Evolutionary conservation across 495 filamentous ascomycete species (phyloP).

Genomic region (Cetradonia linearis): DNA sequence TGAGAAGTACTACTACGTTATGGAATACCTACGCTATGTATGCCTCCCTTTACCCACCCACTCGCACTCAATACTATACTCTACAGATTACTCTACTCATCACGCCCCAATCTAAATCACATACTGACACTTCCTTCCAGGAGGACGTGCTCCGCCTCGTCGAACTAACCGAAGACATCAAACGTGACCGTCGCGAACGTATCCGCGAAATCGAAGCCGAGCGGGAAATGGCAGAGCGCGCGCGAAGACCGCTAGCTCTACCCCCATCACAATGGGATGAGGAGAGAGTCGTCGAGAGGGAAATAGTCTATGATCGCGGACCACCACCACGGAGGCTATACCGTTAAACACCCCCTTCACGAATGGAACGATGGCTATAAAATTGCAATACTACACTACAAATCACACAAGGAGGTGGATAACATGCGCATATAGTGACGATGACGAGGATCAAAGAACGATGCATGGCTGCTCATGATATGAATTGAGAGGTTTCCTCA

Average conservation of each 20-base stretch:
- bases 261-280: conserved; percentile 36
- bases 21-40: conserved; percentile 82
- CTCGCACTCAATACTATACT: conserved; percentile 23
- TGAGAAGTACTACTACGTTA: conserved; percentile 79
- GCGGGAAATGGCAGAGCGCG: conserved; percentile 41
- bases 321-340: conserved; percentile 16
- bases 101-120: neutral
- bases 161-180: conserved; percentile 71
- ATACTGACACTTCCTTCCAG: conserved; percentile 33
- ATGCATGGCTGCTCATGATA: neutral
- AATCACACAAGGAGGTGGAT: neutral
- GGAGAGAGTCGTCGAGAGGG: conserved; percentile 48
- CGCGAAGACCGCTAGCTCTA: conserved; percentile 21
- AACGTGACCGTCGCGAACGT: conserved; percentile 60
- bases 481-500: neutral
- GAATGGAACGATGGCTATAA: neutral
- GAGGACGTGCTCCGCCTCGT: conserved; percentile 81
- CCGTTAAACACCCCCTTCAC: conserved; percentile 7
- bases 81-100: too few relatives aligned
- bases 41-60: conserved; percentile 31
- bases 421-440: conserved; percentile 7
- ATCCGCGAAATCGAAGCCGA: conserved; percentile 77
- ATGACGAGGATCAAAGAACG: conserved; percentile 6
- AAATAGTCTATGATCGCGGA: conserved; percentile 42
- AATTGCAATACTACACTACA: neutral